Conservation (phyloP, 202 grass and related monocot genomes). For the Digitaria exilis region DNA sequence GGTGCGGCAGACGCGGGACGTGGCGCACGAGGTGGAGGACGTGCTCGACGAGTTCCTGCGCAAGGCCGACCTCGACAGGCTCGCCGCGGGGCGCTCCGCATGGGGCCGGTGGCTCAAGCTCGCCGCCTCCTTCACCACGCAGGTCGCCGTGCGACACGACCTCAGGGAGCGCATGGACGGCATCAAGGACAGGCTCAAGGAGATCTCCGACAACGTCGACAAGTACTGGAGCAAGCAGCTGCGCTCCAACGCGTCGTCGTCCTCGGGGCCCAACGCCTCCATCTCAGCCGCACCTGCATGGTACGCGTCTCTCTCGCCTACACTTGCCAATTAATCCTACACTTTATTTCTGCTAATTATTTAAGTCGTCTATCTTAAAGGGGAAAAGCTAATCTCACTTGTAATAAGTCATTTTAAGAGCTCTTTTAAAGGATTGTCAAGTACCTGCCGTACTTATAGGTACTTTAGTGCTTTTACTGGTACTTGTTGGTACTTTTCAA, state of each 20-base stretch:
- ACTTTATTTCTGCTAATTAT: no score
- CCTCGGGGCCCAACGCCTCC: neutral
- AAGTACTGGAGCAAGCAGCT: constrained; percentile 2
- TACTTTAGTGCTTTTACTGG: no score
- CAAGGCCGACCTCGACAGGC: constrained; percentile 13
- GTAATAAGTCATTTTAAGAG: no score
- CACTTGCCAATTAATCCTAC: no score
- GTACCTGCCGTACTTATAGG: no score
- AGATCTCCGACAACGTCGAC: constrained; percentile 35
- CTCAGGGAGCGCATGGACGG: constrained; percentile 12
- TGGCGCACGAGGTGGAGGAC: constrained; percentile 50
- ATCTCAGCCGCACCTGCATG: neutral
- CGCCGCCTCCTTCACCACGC: constrained; percentile 21
- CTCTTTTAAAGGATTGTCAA: no score
- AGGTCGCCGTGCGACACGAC: constrained; percentile 27
- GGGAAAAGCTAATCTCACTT: no score
- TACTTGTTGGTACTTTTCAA: no score
- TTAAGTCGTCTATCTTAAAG: no score
- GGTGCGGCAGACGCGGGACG: constrained; percentile 56
- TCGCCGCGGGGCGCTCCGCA: neutral
- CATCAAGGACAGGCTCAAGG: constrained; percentile 37
- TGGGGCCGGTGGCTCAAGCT: constrained; percentile 22
- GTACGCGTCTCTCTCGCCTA: no score
- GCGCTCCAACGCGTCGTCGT: neutral
- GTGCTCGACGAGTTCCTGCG: constrained; percentile 51